These are phyloP conservation scores for Capronia americana DNA, from an alignment of 2,329 filamentous ascomycete species.

Conservation along the genomic window DNA sequence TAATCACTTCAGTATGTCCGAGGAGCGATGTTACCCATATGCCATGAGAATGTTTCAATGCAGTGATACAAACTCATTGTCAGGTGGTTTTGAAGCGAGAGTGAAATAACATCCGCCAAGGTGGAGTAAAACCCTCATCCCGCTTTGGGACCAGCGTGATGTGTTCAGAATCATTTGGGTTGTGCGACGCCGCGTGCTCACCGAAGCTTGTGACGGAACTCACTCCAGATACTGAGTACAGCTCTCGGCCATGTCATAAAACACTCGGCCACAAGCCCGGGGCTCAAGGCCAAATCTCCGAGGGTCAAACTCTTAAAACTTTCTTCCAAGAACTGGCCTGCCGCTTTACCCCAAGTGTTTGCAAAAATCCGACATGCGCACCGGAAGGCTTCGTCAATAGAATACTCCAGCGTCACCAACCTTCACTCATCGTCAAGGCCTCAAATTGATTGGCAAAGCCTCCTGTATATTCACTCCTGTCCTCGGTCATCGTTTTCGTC, in stretches of 20 bases:
- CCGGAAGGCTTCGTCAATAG: no score
- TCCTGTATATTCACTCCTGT: conserved; percentile 33
- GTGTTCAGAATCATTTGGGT: no score
- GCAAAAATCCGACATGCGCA: neutral
- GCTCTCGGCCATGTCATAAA: no score
- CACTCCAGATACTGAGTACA: no score
- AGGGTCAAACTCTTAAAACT: no score
- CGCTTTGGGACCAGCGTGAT: neutral
- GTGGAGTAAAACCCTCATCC: neutral
- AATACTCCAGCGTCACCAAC: neutral
- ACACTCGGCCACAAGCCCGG: no score
- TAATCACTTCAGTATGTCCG: neutral
- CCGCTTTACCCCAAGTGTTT: neutral
- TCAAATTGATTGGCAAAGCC: conserved; percentile 35
- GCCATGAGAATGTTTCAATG: neutral
- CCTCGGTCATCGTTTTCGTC: conserved; percentile 4
- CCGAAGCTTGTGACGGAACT: no score
- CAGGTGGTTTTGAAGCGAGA: neutral
- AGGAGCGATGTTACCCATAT: neutral
- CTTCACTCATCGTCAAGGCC: conserved; percentile 18
- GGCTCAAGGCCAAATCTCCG: no score
- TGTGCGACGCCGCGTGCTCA: no score
- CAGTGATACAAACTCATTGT: neutral
- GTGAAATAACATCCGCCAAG: neutral
- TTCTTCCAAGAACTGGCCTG: neutral